Base-by-base conservation (phyloP, 2,329 filamentous ascomycete genomes). In the Lecanicillium sp. region DNA sequence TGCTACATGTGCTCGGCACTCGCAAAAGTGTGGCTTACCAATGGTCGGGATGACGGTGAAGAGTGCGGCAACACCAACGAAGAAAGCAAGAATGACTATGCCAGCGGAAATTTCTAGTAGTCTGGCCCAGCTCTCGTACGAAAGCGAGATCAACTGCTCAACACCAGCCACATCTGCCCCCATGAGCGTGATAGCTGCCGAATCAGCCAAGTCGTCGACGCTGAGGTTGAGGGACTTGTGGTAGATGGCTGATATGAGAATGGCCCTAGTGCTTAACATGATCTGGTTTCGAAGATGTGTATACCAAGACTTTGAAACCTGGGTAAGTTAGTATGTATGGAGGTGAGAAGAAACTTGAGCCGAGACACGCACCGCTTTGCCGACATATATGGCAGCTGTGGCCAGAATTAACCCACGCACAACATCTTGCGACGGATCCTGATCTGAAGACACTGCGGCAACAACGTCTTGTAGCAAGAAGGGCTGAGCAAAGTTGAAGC, bases 401-500 rank as follows among this genome's bases (percentile, higher is more conserved):
- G 44, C 44, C 3, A 39, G 36, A 20, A 48, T 48, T 3, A 48
- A 15, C 2, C 37, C 44, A 5, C 44, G 24, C 8, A 41, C 35
- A 15, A 48, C 8, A n/a, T 35, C 37, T 15, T 11, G 40, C 2
- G 36, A n/a, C n/a, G 37, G 20, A 23, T 35, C 26, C 4, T 12
- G 10, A 15, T 40, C 29, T 24, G 15, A 14, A n/a, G 33, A 26
- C 8, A 47, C 35, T 5, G 26, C 20, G 15, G 8, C 17, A 20
- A 48, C 38, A 3, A 48, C 37, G 24, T 33, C 27, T 17, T 48
- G 45, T 17, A 48, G 12, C 11, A 48, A 12, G 12, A 48, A 48
- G 5, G 45, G 45, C 17, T 48, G 45, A 8, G 45, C 45, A 29
- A 48, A 48, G 12, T 24, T 41, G 21, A 48, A 48, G 30, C 45